phyloP scores from a whole-genome alignment of 2,329 filamentous ascomycete species.

The Colletotrichum orchidophilum region DNA sequence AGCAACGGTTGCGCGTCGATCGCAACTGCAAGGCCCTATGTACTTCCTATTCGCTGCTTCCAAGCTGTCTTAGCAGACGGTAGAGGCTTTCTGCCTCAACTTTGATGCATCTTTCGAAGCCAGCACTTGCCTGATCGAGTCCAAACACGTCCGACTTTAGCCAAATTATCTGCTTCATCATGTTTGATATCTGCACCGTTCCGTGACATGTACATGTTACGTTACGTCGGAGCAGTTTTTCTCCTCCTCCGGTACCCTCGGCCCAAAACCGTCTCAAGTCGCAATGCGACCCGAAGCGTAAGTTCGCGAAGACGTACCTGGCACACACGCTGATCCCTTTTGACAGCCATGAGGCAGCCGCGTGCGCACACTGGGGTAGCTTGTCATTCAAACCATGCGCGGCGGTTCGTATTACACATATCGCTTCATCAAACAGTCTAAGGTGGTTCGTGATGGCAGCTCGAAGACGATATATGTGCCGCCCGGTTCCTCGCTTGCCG shows the following conservation, averaged over 20 bases:
- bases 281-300: not conserved
- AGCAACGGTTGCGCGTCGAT: not conserved
- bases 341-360: not conserved
- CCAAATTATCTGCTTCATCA: conserved; percentile 1
- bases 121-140: not conserved
- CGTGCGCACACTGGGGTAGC: not conserved
- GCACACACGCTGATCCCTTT: conserved; percentile 4
- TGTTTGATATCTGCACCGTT: conserved; percentile 12
- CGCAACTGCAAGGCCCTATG: not conserved
- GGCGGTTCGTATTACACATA: not conserved
- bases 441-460: not conserved
- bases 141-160: not conserved
- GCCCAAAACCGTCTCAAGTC: not conserved
- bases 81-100: not conserved
- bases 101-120: not conserved
- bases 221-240: conserved; percentile 15
- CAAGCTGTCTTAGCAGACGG: not conserved
- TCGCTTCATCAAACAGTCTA: not conserved
- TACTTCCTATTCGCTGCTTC: conserved; percentile 1
- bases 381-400: not conserved
- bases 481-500: not conserved
- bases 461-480: not conserved
- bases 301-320: not conserved
- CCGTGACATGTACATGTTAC: conserved; percentile 3
- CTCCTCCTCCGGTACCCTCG: not conserved